Percentiles rank a stretch among this genome's conserved stretches.
phyloP scores from a whole-genome alignment of 495 filamentous ascomycete genomes.

The Trichoderma parareesei region DNA sequence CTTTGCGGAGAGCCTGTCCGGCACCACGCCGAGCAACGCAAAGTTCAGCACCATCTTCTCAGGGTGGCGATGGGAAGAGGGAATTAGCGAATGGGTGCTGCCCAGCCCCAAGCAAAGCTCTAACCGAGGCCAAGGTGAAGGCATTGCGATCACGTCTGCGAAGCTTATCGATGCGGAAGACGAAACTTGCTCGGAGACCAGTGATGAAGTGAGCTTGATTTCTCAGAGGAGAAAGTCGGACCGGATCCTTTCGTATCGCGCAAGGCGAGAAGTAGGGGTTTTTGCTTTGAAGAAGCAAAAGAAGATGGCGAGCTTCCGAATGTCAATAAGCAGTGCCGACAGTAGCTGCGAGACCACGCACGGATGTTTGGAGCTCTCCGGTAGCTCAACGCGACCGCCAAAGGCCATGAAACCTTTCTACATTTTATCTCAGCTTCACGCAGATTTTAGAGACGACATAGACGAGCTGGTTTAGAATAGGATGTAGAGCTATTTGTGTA shows the following conservation, averaged over 20 bases:
- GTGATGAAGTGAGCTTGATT: not conserved
- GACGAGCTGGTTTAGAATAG: not conserved
- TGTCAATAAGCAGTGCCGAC: not conserved
- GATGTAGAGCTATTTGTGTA: too few species aligned
- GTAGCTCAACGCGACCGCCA: not conserved
- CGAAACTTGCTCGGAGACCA: not conserved
- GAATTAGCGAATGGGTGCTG: slow-evolving; percentile 46
- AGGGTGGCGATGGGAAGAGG: slow-evolving; percentile 44
- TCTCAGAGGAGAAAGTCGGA: not conserved
- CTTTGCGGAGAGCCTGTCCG: slow-evolving; percentile 31
- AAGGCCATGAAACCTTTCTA: not conserved
- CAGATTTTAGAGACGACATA: not conserved
- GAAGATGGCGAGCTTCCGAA: not conserved
- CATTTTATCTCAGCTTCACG: not conserved
- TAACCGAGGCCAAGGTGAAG: not conserved
- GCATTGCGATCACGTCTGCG: not conserved
- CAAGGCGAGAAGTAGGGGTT: not conserved
- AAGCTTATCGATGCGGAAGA: not conserved
- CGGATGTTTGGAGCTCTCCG: not conserved
- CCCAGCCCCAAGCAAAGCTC: slow-evolving; percentile 22
- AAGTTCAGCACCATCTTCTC: slow-evolving; percentile 20
- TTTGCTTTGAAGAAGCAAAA: not conserved
- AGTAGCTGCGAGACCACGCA: not conserved
- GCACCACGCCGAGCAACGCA: not conserved
- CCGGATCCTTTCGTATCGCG: not conserved